Conservation (phyloP, 2,329 filamentous ascomycete genomes). For the Arthrobotrys conoides region DNA sequence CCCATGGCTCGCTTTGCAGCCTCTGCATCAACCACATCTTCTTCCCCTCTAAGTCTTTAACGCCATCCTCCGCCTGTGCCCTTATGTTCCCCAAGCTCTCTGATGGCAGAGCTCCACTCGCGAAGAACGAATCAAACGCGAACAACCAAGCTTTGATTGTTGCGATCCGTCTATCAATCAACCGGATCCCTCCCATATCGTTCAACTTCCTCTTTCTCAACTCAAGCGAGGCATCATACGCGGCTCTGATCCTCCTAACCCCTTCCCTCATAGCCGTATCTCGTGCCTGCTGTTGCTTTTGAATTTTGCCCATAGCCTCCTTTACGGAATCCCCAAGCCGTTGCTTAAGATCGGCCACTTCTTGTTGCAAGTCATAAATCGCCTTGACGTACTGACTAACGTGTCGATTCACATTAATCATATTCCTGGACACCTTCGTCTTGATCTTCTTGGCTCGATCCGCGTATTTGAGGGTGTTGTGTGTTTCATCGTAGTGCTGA, state of each 20-base stretch:
- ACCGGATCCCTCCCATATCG: constrained; percentile 84
- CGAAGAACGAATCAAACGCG: constrained; percentile 85
- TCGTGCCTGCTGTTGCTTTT: constrained; percentile 89
- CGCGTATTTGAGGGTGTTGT: constrained; percentile 96
- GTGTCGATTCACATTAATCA: constrained; percentile 98
- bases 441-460: constrained; percentile 99
- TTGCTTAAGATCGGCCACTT: constrained; percentile 94
- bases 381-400: constrained; percentile 99
- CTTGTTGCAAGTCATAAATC: constrained; percentile 97
- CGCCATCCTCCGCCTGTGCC: constrained; percentile 88
- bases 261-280: constrained; percentile 83
- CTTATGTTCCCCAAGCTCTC: constrained; percentile 80
- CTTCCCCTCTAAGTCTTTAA: constrained; percentile 89
- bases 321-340: constrained; percentile 91
- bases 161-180: constrained; percentile 86
- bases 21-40: constrained; percentile 91
- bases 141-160: constrained; percentile 93
- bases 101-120: constrained; percentile 76
- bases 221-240: constrained; percentile 83
- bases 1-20: constrained; percentile 85
- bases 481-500: constrained; percentile 96
- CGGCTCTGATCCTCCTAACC: constrained; percentile 80
- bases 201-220: constrained; percentile 84
- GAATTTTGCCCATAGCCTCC: constrained; percentile 87
- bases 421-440: constrained; percentile 98